Evolutionary conservation across 2,329 filamentous ascomycete genomes (phyloP).

Genomic region (Verticillium klebahnii): DNA sequence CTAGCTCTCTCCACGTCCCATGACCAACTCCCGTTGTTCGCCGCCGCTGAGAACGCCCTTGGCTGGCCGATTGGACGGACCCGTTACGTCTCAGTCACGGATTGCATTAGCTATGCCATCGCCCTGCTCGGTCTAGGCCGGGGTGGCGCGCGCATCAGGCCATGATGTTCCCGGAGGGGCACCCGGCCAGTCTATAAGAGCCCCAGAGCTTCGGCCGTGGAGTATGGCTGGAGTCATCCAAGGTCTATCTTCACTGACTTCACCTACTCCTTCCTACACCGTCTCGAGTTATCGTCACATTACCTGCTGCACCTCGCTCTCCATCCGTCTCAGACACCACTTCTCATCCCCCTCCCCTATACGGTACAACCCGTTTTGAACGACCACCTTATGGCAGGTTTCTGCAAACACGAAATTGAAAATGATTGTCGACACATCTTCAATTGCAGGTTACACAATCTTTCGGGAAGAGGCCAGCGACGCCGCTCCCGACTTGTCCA

Average conservation of each 20-base stretch:
- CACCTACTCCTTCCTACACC: not conserved
- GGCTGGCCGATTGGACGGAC: not conserved
- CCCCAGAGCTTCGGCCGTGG: not conserved
- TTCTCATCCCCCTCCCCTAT: not conserved
- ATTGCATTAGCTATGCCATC: not conserved
- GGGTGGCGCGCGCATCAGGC: not conserved
- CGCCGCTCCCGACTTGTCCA: constrained; percentile 27
- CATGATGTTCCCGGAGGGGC: not conserved
- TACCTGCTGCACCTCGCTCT: not conserved
- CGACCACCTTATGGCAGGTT: constrained; percentile 4
- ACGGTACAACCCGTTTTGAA: not conserved
- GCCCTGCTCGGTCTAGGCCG: not conserved
- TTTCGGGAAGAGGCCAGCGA: constrained; percentile 36
- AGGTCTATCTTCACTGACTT: not conserved
- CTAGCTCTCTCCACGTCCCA: not conserved
- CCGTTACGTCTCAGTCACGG: not conserved
- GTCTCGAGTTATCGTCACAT: not conserved
- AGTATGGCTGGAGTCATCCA: not conserved
- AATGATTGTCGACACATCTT: constrained; percentile 37
- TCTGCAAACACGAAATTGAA: constrained; percentile 17
- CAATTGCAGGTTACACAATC: constrained; percentile 40
- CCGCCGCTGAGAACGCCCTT: not conserved
- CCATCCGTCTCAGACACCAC: not conserved
- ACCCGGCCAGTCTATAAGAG: not conserved
- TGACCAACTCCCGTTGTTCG: not conserved